Conservation (phyloP, 495 filamentous ascomycete species). For the Hypoxylon subgilvum region DNA sequence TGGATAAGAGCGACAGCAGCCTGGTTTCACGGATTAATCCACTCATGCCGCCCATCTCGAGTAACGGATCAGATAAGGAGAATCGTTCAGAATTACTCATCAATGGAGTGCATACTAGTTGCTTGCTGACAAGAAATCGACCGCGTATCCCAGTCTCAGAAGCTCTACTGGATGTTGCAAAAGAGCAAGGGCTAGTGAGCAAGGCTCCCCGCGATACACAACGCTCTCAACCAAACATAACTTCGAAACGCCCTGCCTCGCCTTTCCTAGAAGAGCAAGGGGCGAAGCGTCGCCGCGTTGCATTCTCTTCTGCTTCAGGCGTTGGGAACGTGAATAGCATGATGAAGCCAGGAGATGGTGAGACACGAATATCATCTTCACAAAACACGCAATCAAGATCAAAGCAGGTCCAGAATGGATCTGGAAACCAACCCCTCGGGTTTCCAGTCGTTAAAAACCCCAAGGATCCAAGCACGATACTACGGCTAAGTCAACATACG, state of each 20-base stretch:
- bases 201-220: slow-evolving; percentile 24
- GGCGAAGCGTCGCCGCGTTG: slow-evolving; percentile 36
- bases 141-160: slow-evolving; percentile 26
- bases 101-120: slow-evolving; percentile 34
- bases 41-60: background rate
- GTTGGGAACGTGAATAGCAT: background rate
- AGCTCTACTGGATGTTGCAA: slow-evolving; percentile 30
- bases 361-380: slow-evolving; percentile 16
- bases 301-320: slow-evolving; percentile 8
- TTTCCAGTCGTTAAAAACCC: slow-evolving; percentile 85
- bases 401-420: slow-evolving; percentile 28
- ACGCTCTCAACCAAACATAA: background rate
- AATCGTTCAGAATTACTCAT: slow-evolving; percentile 9
- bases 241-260: slow-evolving; percentile 22
- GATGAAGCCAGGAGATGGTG: background rate
- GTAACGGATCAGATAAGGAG: background rate
- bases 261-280: slow-evolving; percentile 17
- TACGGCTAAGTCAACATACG: slow-evolving; percentile 72
- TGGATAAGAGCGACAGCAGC: background rate
- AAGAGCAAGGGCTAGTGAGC: slow-evolving; percentile 47
- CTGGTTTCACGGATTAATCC: background rate
- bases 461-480: slow-evolving; percentile 65
- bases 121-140: slow-evolving; percentile 27
- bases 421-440: slow-evolving; percentile 52
- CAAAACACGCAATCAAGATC: slow-evolving; percentile 26